Base-by-base conservation (phyloP, 1,284 basidiomycete species). In the Trichosporon coremiiforme region DNA sequence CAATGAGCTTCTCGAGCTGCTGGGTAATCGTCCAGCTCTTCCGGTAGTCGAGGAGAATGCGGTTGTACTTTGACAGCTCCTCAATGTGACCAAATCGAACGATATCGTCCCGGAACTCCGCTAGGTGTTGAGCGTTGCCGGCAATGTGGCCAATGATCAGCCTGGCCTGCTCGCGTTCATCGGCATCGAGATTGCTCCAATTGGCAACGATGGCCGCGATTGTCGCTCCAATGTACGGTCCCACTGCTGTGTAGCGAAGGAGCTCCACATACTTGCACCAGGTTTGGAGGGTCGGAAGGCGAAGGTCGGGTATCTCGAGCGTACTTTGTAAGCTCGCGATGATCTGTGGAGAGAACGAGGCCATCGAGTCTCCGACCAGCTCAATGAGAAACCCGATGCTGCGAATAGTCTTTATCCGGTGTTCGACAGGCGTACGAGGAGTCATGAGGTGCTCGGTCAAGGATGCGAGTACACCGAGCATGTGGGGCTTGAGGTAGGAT, bases 321-420 rank as follows among this genome's bases (percentile, higher is more conserved):
- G 91, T 93, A 20, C 92, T 94, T 83, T 98, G 96, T 55, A 99
- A 87, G n/a, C 92, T 94, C 0, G 96, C 94, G 90, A 99, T 94
- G 75, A 99, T 91, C 94, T 97, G 75, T 9, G 93, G 92, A 1
- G 92, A 90, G 69, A 94, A 90, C 66, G 87, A 88, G 45, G 86
- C 87, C 75, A 94, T 90, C 0, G 87, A 85, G 12, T 89, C 83
- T 0, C 93, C 95, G 64, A 97, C 89, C 25, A 89, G 86, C 25
- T 84, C 80, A 20, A 94, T 88, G 41, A 99, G 86, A 1, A 86
- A 87, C 4, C 92, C 93, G 29, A 98, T 84, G 73, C 94, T 91
- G 53, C 91, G 87, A 45, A 96, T 84, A 67, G 95, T 90, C 76
- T 89, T 89, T 67, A 87, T 86, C 79, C 95, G 95, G 41, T 86